Evolutionary conservation across 2,329 filamentous ascomycete genomes (phyloP).

Genomic region (Trichophyton verrucosum): DNA sequence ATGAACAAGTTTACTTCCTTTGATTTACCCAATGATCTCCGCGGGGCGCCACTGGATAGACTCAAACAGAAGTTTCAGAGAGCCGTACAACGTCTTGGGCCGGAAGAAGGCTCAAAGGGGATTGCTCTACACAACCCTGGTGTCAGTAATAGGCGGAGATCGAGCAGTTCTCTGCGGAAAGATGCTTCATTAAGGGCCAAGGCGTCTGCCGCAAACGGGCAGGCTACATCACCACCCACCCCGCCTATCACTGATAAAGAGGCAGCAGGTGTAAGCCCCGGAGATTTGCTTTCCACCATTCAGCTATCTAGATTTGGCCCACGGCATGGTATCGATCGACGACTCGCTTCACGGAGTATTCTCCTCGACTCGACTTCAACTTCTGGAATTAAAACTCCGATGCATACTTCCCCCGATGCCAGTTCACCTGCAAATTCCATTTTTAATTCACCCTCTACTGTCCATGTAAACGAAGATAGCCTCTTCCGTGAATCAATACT

Average conservation of each 20-base stretch:
- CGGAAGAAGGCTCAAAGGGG: constrained; percentile 75
- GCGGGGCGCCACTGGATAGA: constrained; percentile 67
- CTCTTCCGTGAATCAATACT: constrained; percentile 81
- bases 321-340: constrained; percentile 26
- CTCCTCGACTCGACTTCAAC: constrained; percentile 8
- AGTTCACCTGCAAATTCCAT: constrained; percentile 4
- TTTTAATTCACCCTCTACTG: constrained; percentile 18
- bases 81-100: constrained; percentile 69
- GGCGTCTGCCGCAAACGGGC: constrained; percentile 27
- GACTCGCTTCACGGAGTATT: constrained; percentile 7
- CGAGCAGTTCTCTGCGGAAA: constrained; percentile 62
- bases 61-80: constrained; percentile 85
- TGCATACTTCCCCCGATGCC: background rate
- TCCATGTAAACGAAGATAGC: constrained; percentile 53
- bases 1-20: constrained; percentile 90
- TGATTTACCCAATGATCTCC: constrained; percentile 79
- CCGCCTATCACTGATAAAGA: constrained; percentile 21
- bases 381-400: constrained; percentile 7
- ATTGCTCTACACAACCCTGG: constrained; percentile 84
- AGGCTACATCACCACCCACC: constrained; percentile 23
- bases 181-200: constrained; percentile 64
- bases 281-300: constrained; percentile 69
- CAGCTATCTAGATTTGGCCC: constrained; percentile 54
- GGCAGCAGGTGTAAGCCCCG: constrained; percentile 47
- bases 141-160: constrained; percentile 53